phyloP scores from a whole-genome alignment of 2,329 filamentous ascomycete species.

The Apiospora kogelbergensis region DNA sequence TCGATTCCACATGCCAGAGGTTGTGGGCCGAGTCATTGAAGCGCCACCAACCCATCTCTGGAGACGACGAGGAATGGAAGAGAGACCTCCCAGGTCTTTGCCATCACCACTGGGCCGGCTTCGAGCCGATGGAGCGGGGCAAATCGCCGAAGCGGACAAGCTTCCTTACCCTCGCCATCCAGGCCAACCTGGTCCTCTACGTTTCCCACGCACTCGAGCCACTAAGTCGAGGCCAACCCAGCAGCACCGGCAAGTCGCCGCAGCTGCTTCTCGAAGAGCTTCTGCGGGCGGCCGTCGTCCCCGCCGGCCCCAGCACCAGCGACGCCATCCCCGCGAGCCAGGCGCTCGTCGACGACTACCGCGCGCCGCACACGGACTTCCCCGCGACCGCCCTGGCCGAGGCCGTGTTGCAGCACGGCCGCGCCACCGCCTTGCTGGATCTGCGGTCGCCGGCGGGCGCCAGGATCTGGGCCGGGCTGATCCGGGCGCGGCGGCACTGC shows the following conservation, averaged over 20 bases:
- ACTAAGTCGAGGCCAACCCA: no score
- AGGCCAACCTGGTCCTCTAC: constrained; percentile 30
- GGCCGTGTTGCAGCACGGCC: not conserved
- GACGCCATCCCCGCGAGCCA: not conserved
- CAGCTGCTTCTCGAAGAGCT: not conserved
- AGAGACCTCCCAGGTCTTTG: constrained; percentile 23
- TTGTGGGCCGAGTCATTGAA: constrained; percentile 23
- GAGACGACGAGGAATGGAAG: constrained; percentile 4
- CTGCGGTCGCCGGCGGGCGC: constrained; percentile 16
- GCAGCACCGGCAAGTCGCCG: no score
- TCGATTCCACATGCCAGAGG: constrained; percentile 27
- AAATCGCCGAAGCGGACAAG: constrained; percentile 32
- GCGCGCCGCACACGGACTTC: not conserved
- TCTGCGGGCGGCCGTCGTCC: not conserved
- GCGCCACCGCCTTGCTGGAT: not conserved
- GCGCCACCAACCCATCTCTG: constrained; percentile 15
- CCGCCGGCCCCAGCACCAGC: not conserved
- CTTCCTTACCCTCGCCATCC: constrained; percentile 30
- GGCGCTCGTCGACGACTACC: not conserved
- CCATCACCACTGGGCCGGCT: constrained; percentile 29
- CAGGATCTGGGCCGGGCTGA: constrained; percentile 26
- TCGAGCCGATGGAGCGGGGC: constrained; percentile 33
- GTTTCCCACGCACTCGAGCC: not conserved
- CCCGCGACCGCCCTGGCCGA: not conserved
- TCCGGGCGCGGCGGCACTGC: constrained; percentile 29